Conservation (phyloP, 1,284 basidiomycete genomes). For the Moesziomyces sp. region DNA sequence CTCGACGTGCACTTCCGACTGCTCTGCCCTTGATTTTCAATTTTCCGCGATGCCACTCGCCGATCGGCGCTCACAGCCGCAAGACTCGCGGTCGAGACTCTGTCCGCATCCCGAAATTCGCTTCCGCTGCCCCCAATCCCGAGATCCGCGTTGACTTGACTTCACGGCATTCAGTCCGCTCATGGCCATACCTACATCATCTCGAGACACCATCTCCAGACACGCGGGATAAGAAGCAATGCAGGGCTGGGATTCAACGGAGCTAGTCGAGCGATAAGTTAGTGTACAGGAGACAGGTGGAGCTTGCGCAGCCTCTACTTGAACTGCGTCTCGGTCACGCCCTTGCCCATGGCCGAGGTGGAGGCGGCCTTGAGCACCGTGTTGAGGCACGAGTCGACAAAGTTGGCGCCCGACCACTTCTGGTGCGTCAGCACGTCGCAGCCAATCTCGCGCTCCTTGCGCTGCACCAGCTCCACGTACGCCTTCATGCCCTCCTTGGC, state of each 20-base stretch:
- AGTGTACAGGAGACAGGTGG: slow-evolving; percentile 11
- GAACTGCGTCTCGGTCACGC: slow-evolving; percentile 92
- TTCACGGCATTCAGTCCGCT: too few relatives aligned
- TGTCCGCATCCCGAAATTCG: too few relatives aligned
- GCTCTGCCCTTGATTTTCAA: too few relatives aligned
- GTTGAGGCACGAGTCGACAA: slow-evolving; percentile 89
- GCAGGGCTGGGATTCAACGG: neutral
- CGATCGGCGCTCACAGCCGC: too few relatives aligned
- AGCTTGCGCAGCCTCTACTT: slow-evolving; percentile 26
- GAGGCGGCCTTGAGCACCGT: slow-evolving; percentile 93
- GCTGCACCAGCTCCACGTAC: slow-evolving; percentile 72
- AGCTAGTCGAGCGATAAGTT: neutral
- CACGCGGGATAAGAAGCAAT: neutral
- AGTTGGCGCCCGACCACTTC: slow-evolving; percentile 94
- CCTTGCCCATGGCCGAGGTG: slow-evolving; percentile 94
- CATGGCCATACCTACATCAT: too few relatives aligned
- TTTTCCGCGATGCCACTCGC: too few relatives aligned
- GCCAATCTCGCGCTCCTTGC: slow-evolving; percentile 71
- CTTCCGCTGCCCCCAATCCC: too few relatives aligned
- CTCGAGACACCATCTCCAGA: too few relatives aligned
- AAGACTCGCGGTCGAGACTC: too few relatives aligned
- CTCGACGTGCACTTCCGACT: too few relatives aligned
- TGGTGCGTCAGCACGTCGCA: slow-evolving; percentile 68
- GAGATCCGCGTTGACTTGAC: too few relatives aligned
- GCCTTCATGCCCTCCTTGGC: slow-evolving; percentile 80